phyloP scores from a whole-genome alignment of 257 asterid species.

The Penstemon davidsonii region DNA sequence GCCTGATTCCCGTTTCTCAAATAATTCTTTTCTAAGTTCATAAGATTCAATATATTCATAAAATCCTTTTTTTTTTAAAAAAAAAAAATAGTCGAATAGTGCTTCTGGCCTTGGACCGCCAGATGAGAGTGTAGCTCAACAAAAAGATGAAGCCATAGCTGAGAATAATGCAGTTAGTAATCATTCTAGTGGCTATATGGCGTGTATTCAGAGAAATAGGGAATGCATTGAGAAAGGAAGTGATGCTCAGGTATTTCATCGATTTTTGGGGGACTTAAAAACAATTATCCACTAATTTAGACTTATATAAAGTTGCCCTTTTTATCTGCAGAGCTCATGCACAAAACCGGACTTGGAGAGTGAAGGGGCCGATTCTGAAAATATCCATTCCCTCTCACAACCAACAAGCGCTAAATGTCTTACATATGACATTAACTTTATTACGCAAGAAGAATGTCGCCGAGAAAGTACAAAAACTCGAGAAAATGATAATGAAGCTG shows the following conservation, averaged over 20 bases:
- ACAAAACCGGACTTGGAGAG: constrained; percentile 63
- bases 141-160: constrained; percentile 74
- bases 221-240: constrained; percentile 74
- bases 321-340: constrained; percentile 75
- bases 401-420: constrained; percentile 34
- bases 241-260: constrained; percentile 74
- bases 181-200: constrained; percentile 69
- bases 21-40: neutral
- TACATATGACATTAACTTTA: constrained; percentile 32
- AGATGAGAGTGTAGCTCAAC: constrained; percentile 72
- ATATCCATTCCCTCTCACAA: constrained; percentile 32
- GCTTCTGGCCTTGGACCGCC: constrained; percentile 61
- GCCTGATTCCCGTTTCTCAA: constrained; percentile 10
- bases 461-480: constrained; percentile 29
- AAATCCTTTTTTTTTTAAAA: constrained; percentile 9
- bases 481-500: constrained; percentile 32
- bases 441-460: constrained; percentile 35
- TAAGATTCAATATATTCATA: neutral
- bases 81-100: constrained; percentile 49
- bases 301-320: neutral
- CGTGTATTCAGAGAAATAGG: constrained; percentile 53
- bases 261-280: neutral
- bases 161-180: constrained; percentile 73
- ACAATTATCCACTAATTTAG: neutral
- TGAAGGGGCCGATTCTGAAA: constrained; percentile 46